Base-by-base conservation (phyloP, 2,329 filamentous ascomycete genomes). In the Berkeleyomyces basicola region DNA sequence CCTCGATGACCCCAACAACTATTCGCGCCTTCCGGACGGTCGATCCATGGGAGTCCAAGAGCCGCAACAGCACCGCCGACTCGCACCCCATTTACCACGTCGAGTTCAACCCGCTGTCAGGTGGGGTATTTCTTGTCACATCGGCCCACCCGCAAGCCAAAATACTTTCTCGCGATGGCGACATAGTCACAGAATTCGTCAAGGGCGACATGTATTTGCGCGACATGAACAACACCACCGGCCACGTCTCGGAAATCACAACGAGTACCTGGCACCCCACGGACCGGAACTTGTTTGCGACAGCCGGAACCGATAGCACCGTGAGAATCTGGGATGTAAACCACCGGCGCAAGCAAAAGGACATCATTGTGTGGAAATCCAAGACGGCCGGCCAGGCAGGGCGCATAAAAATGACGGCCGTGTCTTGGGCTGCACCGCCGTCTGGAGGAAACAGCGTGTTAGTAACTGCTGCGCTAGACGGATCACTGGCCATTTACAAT, bases 201-300 rank as follows among this genome's bases (percentile, higher is more conserved):
- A 99, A 99, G 74, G 93, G 93, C 55, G 93, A 99, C 71, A 97
- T 97, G 91, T 99, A 99, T 70, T 76, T 99, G 67, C 82, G 92
- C 62, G 93, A 99, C 72, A 95, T 97, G 87, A 83, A 96, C 74
- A 91, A 97, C 71, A 99, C 93, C 3, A 97, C 96, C 72, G 93
- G 93, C 1, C 93, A 99, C 73, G 85, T 96, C 61, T 91, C 91
- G 3, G 93, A 96, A 73, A 82, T 96, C 47, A 90, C 90, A 3
- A 87, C 86, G 31, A 92, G 89, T 31, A 87, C 86, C 46, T 99
- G 93, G 93, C 89, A 92, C 73, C 93, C 93, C 0, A 85, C 84
- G 2, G 85, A 96, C 71, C 85, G 81, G 69, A 90, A 96, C 67
- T 69, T 91, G 0, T 95, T 90, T 70, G 85, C 92, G 36, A 99